Evolutionary conservation across 2,329 filamentous ascomycete species (phyloP).

Genomic region (Lomentospora prolificans): DNA sequence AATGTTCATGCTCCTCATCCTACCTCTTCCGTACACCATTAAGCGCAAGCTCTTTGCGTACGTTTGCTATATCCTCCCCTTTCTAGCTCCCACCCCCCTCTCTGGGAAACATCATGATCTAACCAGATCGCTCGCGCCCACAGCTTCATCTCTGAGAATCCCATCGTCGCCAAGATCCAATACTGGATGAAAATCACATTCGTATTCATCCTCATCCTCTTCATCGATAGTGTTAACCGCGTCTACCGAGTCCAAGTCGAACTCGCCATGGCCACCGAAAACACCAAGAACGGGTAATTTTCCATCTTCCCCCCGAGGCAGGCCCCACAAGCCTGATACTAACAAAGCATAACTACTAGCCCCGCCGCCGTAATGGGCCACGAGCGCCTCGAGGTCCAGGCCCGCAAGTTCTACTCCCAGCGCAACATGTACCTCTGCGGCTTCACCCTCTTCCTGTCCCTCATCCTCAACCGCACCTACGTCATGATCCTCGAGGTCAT

Average conservation of each 20-base stretch:
- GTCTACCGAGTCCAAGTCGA: constrained; percentile 96
- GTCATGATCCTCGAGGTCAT: constrained; percentile 91
- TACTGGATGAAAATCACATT: constrained; percentile 99
- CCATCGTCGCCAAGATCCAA: constrained; percentile 78
- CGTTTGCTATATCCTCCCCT: constrained; percentile 17
- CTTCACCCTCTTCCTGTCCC: constrained; percentile 95
- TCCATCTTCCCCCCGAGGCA: background rate
- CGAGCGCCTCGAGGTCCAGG: constrained; percentile 96
- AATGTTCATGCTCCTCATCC: constrained; percentile 67
- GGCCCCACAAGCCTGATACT: background rate
- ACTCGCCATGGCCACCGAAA: constrained; percentile 61
- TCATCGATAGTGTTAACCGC: constrained; percentile 90
- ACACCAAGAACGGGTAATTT: constrained; percentile 34
- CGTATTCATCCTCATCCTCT: constrained; percentile 96
- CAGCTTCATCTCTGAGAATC: constrained; percentile 89
- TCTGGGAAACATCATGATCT: background rate
- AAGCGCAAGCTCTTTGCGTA: constrained; percentile 77
- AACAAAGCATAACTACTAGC: constrained; percentile 8
- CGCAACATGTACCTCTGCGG: constrained; percentile 99
- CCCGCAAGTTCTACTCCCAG: constrained; percentile 99
- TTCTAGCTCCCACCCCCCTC: background rate
- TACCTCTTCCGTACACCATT: constrained; percentile 80
- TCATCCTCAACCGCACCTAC: constrained; percentile 99
- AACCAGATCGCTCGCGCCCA: background rate
- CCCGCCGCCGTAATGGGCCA: constrained; percentile 68